Conservation (phyloP, 331 rosid genomes). For the Acacia pycnantha region DNA sequence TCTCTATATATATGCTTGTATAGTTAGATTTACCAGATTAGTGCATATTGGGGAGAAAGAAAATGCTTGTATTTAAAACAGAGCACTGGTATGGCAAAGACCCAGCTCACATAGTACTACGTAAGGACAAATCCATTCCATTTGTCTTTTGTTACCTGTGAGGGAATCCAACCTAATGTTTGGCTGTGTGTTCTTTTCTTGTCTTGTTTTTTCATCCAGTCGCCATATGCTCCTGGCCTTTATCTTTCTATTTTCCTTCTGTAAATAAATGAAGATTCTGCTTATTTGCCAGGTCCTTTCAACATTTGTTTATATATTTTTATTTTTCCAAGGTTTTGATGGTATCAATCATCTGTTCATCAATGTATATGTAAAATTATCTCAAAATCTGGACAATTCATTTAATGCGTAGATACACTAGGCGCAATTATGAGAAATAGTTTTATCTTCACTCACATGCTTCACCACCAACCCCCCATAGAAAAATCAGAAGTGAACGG, state of each 20-base stretch:
- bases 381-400: not conserved
- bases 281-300: not conserved
- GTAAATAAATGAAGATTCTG: not conserved
- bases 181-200: not conserved
- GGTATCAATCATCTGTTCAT: not conserved
- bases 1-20: not conserved
- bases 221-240: not conserved
- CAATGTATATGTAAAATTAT: not conserved
- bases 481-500: no score
- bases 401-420: not conserved
- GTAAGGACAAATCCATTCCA: not conserved
- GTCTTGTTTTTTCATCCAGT: not conserved
- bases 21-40: not conserved
- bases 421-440: no score
- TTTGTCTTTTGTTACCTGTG: not conserved
- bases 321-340: not conserved
- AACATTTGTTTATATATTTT: no score
- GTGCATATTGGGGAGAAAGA: not conserved
- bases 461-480: no score
- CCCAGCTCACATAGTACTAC: not conserved
- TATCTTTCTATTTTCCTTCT: not conserved
- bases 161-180: slow-evolving; percentile 16
- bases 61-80: not conserved
- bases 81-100: no score
- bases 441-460: no score